Conservation (phyloP, 1,139 yeast species). For the Lodderomyces orthopsilosis region DNA sequence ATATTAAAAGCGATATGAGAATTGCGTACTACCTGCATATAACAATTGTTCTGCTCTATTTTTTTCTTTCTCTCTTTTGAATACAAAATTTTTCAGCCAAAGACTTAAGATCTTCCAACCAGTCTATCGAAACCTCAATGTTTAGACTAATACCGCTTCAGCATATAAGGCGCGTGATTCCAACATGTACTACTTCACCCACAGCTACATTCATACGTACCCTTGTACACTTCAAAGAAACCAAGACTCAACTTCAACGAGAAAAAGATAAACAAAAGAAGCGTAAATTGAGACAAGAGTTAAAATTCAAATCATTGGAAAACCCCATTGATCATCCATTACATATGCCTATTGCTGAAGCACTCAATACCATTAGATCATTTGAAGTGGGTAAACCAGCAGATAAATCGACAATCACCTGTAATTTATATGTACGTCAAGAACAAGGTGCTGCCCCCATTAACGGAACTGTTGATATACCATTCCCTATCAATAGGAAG, state of each 20-base stretch:
- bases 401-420: constrained; percentile 62
- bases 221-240: constrained; percentile 3
- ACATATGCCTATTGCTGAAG: constrained; percentile 69
- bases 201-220: neutral
- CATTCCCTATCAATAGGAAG: constrained; percentile 68
- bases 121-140: neutral
- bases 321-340: constrained; percentile 55
- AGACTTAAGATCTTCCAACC: neutral
- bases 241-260: constrained; percentile 3
- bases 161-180: neutral
- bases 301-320: constrained; percentile 34
- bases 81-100: constrained; percentile 2
- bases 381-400: constrained; percentile 84
- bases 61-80: neutral
- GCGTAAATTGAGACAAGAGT: constrained; percentile 24
- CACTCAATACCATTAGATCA: constrained; percentile 78
- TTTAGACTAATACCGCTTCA: constrained; percentile 3
- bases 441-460: constrained; percentile 80
- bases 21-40: too few species aligned
- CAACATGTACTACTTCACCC: neutral
- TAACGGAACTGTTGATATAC: constrained; percentile 69
- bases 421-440: constrained; percentile 66
- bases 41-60: neutral
- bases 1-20: too few species aligned
- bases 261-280: constrained; percentile 15